Evolutionary conservation across 1,284 basidiomycete genomes (phyloP).

Genomic region (Leccinum pachyderme): DNA sequence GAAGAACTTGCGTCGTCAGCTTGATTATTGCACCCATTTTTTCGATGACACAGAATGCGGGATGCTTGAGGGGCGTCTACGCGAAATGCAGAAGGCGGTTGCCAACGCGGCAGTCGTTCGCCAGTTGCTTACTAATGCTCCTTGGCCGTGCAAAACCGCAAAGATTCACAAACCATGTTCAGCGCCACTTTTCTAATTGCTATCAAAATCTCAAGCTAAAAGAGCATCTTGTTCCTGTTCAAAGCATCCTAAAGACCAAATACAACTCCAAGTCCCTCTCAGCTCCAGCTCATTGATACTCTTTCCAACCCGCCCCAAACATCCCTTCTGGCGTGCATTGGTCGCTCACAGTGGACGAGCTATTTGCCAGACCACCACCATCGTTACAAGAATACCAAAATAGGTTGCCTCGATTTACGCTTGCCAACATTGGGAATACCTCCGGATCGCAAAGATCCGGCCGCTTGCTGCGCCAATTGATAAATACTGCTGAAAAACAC

Average conservation of each 20-base stretch:
- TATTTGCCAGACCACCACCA: constrained; percentile 11
- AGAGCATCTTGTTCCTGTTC: constrained; percentile 16
- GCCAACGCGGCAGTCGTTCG: not conserved
- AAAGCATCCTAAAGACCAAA: constrained; percentile 6
- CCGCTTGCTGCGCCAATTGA: constrained; percentile 4
- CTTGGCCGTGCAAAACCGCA: constrained; percentile 15
- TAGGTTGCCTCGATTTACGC: not conserved
- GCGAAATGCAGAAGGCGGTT: constrained; percentile 10
- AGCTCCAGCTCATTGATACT: not conserved
- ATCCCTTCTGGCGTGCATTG: not conserved
- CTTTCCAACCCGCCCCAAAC: constrained; percentile 10
- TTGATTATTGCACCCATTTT: constrained; percentile 2
- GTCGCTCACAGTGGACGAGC: not conserved
- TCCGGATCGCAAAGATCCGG: not conserved
- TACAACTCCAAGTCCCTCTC: not conserved
- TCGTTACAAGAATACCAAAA: not conserved
- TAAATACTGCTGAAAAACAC: constrained; percentile 2
- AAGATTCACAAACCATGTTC: not conserved
- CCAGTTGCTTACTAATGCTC: not conserved
- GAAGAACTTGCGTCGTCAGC: not conserved
- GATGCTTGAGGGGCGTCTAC: too few relatives aligned
- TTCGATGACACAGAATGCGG: too few relatives aligned
- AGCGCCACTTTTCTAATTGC: constrained; percentile 11
- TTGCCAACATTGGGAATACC: not conserved
- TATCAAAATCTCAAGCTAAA: constrained; percentile 13